Percentiles rank a stretch among this genome's conserved stretches.
Evolutionary conservation across 1,284 basidiomycete species (phyloP).

Genomic region (Trichosporon asahii): DNA sequence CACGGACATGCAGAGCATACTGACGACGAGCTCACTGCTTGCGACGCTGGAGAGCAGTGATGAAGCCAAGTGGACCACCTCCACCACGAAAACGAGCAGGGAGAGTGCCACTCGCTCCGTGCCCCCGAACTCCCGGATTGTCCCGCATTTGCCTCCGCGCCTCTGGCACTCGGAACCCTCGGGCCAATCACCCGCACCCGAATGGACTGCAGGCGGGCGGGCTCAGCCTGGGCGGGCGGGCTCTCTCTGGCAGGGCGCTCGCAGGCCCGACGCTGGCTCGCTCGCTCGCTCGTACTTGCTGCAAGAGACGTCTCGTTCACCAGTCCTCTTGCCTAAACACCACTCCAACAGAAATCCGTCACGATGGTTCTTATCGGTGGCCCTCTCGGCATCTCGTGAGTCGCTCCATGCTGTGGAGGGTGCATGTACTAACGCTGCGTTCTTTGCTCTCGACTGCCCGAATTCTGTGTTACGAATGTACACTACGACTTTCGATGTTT

Average conservation of each 20-base stretch:
- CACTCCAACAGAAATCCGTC: conserved; percentile 25
- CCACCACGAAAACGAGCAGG: neutral
- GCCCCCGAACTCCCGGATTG: neutral
- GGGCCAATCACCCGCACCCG: conserved; percentile 5
- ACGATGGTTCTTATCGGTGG: conserved; percentile 59
- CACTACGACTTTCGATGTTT: neutral
- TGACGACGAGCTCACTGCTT: neutral
- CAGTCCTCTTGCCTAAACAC: conserved; percentile 2
- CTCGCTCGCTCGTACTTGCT: too few species aligned
- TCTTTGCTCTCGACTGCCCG: neutral
- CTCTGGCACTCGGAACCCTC: neutral
- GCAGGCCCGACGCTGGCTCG: neutral
- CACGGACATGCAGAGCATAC: too few species aligned
- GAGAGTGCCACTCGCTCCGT: neutral
- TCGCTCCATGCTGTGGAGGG: neutral
- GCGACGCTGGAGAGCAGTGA: neutral
- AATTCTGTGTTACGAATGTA: too few species aligned
- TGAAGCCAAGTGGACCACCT: neutral
- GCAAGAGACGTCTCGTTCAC: neutral
- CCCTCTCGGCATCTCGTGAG: conserved; percentile 66
- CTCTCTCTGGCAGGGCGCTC: neutral
- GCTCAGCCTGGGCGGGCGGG: too few species aligned
- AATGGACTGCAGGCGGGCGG: neutral
- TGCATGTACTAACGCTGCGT: conserved; percentile 7
- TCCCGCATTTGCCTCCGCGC: conserved; percentile 5